Evolutionary conservation across 139 green algal genomes (phyloP).

Genomic region (Haematococcus sp.): DNA sequence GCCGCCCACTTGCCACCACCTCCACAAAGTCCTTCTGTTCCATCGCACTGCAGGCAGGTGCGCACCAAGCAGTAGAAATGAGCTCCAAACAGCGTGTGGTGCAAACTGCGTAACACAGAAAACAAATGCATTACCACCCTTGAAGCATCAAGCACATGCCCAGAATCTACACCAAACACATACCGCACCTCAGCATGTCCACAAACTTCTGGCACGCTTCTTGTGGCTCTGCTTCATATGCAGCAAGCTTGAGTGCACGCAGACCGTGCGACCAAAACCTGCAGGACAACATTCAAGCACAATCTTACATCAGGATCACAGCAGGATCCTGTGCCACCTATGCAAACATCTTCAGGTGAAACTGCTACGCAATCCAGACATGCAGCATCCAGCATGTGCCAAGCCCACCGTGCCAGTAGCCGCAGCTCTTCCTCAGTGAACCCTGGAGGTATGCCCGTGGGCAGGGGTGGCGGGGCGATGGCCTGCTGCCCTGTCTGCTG

Average conservation of each 20-base stretch:
- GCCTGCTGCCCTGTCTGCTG: slow-evolving; percentile 1
- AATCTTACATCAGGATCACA: not conserved
- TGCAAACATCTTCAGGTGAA: no score
- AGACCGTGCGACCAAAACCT: slow-evolving; percentile 31
- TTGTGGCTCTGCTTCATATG: slow-evolving; percentile 5
- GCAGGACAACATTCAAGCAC: not conserved
- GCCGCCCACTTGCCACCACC: slow-evolving; percentile 57
- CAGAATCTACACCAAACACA: not conserved
- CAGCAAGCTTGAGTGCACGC: slow-evolving; percentile 23
- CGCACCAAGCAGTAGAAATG: slow-evolving; percentile 1
- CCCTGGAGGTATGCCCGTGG: slow-evolving; percentile 10
- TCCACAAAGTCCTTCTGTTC: slow-evolving; percentile 86
- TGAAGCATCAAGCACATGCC: not conserved
- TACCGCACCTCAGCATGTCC: slow-evolving; percentile 30
- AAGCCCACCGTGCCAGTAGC: slow-evolving; percentile 10
- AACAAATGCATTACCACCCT: slow-evolving; percentile 29
- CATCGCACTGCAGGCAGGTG: slow-evolving; percentile 32
- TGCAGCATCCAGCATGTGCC: no score
- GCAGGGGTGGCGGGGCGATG: not conserved
- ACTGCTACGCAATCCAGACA: no score
- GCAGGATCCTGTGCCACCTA: not conserved
- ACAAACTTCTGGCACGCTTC: slow-evolving; percentile 29
- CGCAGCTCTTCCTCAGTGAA: slow-evolving; percentile 36
- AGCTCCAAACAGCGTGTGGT: not conserved
- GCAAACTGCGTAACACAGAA: no score